Evolutionary conservation across 1,284 basidiomycete species (phyloP), one percentile per base, ranked within the genome.

Genomic region (Anthracocystis setariae): DNA sequence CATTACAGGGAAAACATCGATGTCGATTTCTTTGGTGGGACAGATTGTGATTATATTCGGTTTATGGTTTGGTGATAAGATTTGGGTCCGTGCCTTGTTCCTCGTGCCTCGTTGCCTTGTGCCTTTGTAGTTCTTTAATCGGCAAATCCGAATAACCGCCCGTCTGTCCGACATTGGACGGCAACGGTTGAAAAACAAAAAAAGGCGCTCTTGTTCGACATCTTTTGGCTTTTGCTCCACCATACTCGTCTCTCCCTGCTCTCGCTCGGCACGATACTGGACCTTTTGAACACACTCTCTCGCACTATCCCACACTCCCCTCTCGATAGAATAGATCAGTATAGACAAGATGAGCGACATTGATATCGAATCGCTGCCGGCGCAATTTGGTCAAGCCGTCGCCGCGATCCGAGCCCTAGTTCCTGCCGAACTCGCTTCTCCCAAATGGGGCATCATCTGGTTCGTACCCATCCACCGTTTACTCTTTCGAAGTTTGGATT

Each of bases 391-490:
- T 8, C 46, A 40, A 5, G 74, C 77, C 2, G 65, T 75, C n/a
- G 59, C 58, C 4, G 64, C 65, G 29, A 77, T 78, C 21, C 50
- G 59, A 0, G 18, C 49, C 10, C 27, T 13, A 0, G 47, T 78
- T 8, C 73, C 73, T 25, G 53, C 46, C 4, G 52, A 61, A 20
- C 58, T 78, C 4, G 51, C 55, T 9, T 8, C 15, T 12, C 77
- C 77, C n/a, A 54, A 50, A 29, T 78, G 77, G 77, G 77, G 75
- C 4, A 78, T 78, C 56, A 71, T 78, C 39, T 78, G 76, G 66
- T 69, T 37, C 18, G 55, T 35, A n/a, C 20, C 13, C 25, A 21
- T 29, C 9, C 24, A 21, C 23, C 27, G 21, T 7, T n/a, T 2
- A 2, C n/a, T 15, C 38, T 18, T 17, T 21, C 18, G 13, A 24